Conservation (phyloP, 2,329 filamentous ascomycete genomes). For the Drechslera avenae region DNA sequence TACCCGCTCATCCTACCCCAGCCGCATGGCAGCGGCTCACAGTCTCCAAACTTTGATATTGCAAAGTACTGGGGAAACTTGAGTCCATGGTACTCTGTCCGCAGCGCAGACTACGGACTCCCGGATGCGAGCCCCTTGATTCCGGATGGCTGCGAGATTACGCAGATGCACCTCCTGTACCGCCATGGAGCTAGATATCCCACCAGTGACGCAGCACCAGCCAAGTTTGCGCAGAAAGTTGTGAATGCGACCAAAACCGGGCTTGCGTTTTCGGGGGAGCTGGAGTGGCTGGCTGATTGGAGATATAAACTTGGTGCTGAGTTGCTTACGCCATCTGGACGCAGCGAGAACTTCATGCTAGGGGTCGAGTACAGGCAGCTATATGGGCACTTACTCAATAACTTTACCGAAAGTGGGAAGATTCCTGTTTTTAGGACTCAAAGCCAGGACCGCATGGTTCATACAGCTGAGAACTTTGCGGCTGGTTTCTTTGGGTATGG, state of each 20-base stretch:
- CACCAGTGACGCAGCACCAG: constrained; percentile 32
- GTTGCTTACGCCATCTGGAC: constrained; percentile 38
- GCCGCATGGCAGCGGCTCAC: constrained; percentile 24
- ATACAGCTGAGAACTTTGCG: constrained; percentile 41
- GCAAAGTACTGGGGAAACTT: constrained; percentile 41
- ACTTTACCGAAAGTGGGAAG: constrained; percentile 47
- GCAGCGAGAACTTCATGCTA: constrained; percentile 49
- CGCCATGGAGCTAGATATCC: constrained; percentile 41
- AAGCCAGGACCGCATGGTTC: constrained; percentile 42
- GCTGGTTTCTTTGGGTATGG: constrained; percentile 35
- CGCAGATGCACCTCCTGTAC: constrained; percentile 38
- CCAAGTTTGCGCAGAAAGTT: constrained; percentile 33
- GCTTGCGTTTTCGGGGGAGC: constrained; percentile 32
- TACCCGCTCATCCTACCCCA: constrained; percentile 33
- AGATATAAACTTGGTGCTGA: constrained; percentile 40
- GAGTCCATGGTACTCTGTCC: constrained; percentile 38
- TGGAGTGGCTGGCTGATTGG: constrained; percentile 34
- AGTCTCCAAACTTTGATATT: constrained; percentile 32
- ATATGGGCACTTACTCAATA: constrained; percentile 52
- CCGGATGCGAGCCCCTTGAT: constrained; percentile 32
- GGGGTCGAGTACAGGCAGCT: constrained; percentile 51
- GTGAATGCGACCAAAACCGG: constrained; percentile 34
- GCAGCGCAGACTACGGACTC: constrained; percentile 36
- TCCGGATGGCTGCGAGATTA: constrained; percentile 35
- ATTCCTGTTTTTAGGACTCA: constrained; percentile 48